A percentile compares a stretch with the other conserved stretches of the same genome.
phyloP scores from a whole-genome alignment of 441 rosid genomes.

The Erodium texanum region DNA sequence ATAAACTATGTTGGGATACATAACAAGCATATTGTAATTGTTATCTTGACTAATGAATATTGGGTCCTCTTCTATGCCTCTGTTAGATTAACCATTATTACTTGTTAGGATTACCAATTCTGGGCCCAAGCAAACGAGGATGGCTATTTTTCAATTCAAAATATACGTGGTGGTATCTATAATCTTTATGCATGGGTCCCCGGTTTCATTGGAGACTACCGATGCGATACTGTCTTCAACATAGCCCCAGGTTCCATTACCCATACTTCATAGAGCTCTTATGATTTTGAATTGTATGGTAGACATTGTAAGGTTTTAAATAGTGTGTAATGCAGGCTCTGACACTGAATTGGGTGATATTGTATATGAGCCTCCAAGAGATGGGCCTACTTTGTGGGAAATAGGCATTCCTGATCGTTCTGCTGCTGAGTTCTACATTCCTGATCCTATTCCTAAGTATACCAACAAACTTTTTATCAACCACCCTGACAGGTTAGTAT shows the following conservation, averaged over 20 bases:
- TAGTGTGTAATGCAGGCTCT: conserved; percentile 33
- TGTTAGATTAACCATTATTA: too few relatives aligned
- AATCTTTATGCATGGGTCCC: conserved; percentile 55
- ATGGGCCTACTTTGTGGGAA: conserved; percentile 88
- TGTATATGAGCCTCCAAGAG: conserved; percentile 59
- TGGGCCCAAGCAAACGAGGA: conserved; percentile 43
- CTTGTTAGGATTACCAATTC: conserved; percentile 41
- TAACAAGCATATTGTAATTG: not conserved
- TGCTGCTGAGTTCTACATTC: conserved; percentile 70
- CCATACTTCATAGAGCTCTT: not conserved
- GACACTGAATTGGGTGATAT: conserved; percentile 43
- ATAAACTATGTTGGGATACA: not conserved
- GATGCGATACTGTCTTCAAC: conserved; percentile 25
- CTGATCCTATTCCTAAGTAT: conserved; percentile 58
- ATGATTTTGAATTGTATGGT: not conserved
- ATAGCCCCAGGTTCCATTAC: conserved; percentile 33
- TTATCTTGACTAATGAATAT: not conserved
- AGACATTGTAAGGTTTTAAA: not conserved
- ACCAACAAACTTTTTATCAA: conserved; percentile 40
- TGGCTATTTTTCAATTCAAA: conserved; percentile 40
- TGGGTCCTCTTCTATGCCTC: not conserved
- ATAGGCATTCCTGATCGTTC: conserved; percentile 75
- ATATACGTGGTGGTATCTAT: conserved; percentile 31
- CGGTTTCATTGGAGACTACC: conserved; percentile 54
- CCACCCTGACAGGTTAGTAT: conserved; percentile 53